phyloP scores from a whole-genome alignment of 139 green algal genomes.

The Chloropicon primus region DNA sequence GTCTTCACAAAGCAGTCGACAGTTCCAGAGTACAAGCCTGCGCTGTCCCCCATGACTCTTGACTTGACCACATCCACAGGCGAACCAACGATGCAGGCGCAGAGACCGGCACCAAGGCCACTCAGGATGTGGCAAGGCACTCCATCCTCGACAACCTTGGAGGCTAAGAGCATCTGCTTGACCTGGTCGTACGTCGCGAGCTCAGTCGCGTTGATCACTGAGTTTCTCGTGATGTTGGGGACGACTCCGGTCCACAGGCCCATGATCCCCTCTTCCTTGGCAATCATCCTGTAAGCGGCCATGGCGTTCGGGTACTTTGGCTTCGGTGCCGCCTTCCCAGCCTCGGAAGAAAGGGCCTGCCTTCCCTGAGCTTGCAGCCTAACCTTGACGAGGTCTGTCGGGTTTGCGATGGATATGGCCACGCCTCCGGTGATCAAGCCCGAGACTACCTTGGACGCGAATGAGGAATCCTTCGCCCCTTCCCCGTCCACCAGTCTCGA shows the following conservation, averaged over 20 bases:
- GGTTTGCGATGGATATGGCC: conserved; percentile 49
- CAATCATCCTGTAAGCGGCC: conserved; percentile 83
- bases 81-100: conserved; percentile 85
- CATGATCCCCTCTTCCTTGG: conserved; percentile 64
- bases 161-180: conserved; percentile 17
- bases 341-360: conserved; percentile 27
- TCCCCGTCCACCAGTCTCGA: not conserved
- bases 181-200: conserved; percentile 90
- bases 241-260: conserved; percentile 88
- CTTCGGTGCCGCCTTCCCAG: conserved; percentile 34
- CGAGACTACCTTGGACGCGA: conserved; percentile 18
- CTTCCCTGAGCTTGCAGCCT: conserved; percentile 88
- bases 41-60: conserved; percentile 76
- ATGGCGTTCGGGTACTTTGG: conserved; percentile 70
- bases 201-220: conserved; percentile 96
- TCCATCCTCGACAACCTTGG: conserved; percentile 20
- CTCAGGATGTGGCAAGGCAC: conserved; percentile 22
- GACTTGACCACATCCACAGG: conserved; percentile 96
- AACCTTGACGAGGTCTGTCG: conserved; percentile 96
- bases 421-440: conserved; percentile 71
- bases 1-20: conserved; percentile 92
- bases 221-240: conserved; percentile 91
- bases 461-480: not conserved
- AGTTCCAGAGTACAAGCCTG: conserved; percentile 60
- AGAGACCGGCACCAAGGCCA: conserved; percentile 83